A percentile compares a stretch with the other conserved stretches of the same genome.
Evolutionary conservation across 2,329 filamentous ascomycete genomes (phyloP).

Genomic region (Epichloe aotearoae): DNA sequence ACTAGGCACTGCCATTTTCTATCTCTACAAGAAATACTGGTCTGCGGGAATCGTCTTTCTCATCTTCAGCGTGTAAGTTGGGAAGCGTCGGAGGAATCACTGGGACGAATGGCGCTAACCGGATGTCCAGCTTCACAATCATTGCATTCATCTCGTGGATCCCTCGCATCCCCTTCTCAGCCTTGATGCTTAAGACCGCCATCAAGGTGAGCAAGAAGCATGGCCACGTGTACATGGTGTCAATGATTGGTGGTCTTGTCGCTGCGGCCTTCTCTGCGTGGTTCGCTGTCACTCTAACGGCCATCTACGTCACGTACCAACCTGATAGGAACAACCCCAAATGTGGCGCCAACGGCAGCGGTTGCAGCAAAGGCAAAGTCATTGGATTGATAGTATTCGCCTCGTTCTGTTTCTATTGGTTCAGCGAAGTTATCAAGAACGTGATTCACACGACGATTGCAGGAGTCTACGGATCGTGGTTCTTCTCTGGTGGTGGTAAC

Average conservation of each 20-base stretch:
- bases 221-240: slow-evolving; percentile 79
- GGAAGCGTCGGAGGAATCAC: background rate
- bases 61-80: slow-evolving; percentile 39
- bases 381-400: slow-evolving; percentile 76
- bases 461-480: slow-evolving; percentile 87
- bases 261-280: slow-evolving; percentile 69
- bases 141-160: slow-evolving; percentile 71
- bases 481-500: slow-evolving; percentile 51
- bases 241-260: slow-evolving; percentile 65
- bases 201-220: slow-evolving; percentile 75
- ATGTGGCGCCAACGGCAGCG: slow-evolving; percentile 36
- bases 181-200: slow-evolving; percentile 74
- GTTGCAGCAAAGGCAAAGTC: slow-evolving; percentile 63
- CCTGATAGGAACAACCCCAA: slow-evolving; percentile 42
- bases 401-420: slow-evolving; percentile 89
- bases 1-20: slow-evolving; percentile 77
- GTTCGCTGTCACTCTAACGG: slow-evolving; percentile 76
- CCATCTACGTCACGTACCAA: slow-evolving; percentile 74
- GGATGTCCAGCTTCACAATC: slow-evolving; percentile 4
- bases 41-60: slow-evolving; percentile 80
- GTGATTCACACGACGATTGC: slow-evolving; percentile 80
- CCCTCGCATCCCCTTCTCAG: slow-evolving; percentile 77
- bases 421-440: slow-evolving; percentile 88
- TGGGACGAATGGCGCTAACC: background rate
- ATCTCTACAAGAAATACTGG: slow-evolving; percentile 64